phyloP scores from a whole-genome alignment of 495 filamentous ascomycete genomes.

The Poronia punctata region DNA sequence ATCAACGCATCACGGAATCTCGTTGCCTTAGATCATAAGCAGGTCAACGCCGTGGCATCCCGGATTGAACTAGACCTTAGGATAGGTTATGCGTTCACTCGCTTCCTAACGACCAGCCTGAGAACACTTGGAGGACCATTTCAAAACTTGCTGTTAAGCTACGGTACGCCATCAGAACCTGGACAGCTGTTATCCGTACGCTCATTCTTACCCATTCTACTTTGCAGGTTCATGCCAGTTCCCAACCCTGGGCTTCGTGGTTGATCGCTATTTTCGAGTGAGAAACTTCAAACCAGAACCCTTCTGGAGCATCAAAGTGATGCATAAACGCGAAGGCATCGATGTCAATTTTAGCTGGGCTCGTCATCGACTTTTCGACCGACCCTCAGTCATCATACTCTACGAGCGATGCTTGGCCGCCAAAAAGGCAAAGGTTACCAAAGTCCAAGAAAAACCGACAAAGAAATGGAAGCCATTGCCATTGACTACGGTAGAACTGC shows the following conservation, averaged over 20 bases:
- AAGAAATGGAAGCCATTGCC: conserved; percentile 92
- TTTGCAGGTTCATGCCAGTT: conserved; percentile 85
- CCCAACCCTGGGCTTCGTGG: conserved; percentile 92
- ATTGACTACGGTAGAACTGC: conserved; percentile 95
- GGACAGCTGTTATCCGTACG: not conserved
- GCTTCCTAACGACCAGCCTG: conserved; percentile 73
- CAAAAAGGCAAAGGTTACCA: conserved; percentile 70
- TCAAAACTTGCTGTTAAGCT: conserved; percentile 65
- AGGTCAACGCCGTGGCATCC: conserved; percentile 81
- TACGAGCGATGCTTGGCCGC: conserved; percentile 77
- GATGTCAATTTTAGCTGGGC: conserved; percentile 82
- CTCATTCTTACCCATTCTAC: conserved; percentile 5
- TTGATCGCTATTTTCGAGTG: conserved; percentile 88
- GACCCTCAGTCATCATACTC: conserved; percentile 69
- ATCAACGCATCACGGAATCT: conserved; percentile 74
- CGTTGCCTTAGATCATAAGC: conserved; percentile 70
- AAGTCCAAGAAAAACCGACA: conserved; percentile 81
- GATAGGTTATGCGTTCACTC: conserved; percentile 85
- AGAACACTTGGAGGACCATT: conserved; percentile 57
- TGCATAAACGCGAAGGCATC: conserved; percentile 66
- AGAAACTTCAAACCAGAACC: conserved; percentile 86
- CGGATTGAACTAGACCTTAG: conserved; percentile 89
- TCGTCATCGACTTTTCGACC: conserved; percentile 79
- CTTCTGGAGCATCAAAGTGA: conserved; percentile 89
- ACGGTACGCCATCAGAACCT: conserved; percentile 54